A percentile compares a stretch with the other conserved stretches of the same genome.
phyloP scores from a whole-genome alignment of 495 filamentous ascomycete species.

The Xylaria flabelliformis region DNA sequence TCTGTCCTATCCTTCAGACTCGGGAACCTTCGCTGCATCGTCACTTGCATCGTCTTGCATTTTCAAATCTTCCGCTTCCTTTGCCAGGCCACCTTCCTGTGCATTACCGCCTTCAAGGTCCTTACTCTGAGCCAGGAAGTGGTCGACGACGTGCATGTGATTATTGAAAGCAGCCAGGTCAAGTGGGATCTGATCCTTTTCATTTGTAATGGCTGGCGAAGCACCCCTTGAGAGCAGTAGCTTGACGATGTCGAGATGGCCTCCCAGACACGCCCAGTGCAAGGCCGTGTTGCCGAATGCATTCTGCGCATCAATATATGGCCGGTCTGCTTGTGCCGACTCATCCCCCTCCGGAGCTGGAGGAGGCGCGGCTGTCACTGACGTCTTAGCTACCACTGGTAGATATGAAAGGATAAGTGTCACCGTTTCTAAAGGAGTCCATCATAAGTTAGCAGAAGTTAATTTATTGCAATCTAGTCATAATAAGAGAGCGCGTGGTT shows the following conservation, averaged over 20 bases:
- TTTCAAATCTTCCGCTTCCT: constrained; percentile 33
- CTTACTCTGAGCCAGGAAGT: constrained; percentile 63
- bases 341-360: constrained; percentile 51
- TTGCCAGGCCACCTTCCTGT: constrained; percentile 41
- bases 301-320: constrained; percentile 73
- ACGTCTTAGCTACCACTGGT: constrained; percentile 33
- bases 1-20: constrained; percentile 7
- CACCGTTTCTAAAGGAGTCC: constrained; percentile 45
- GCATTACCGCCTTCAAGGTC: constrained; percentile 61
- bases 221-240: constrained; percentile 71
- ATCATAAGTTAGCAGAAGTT: constrained; percentile 4
- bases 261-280: constrained; percentile 91
- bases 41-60: constrained; percentile 39
- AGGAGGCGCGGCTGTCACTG: constrained; percentile 54
- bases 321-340: constrained; percentile 37
- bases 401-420: constrained; percentile 49
- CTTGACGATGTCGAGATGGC: constrained; percentile 81
- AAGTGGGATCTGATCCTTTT: constrained; percentile 82
- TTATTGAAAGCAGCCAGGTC: constrained; percentile 81
- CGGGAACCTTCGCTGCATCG: constrained; percentile 10
- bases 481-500: neutral
- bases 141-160: constrained; percentile 70
- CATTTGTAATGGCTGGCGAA: constrained; percentile 74
- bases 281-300: constrained; percentile 83
- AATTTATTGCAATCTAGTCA: neutral